phyloP scores from a whole-genome alignment of 2,329 filamentous ascomycete genomes.

The Penicillium capsulatum region DNA sequence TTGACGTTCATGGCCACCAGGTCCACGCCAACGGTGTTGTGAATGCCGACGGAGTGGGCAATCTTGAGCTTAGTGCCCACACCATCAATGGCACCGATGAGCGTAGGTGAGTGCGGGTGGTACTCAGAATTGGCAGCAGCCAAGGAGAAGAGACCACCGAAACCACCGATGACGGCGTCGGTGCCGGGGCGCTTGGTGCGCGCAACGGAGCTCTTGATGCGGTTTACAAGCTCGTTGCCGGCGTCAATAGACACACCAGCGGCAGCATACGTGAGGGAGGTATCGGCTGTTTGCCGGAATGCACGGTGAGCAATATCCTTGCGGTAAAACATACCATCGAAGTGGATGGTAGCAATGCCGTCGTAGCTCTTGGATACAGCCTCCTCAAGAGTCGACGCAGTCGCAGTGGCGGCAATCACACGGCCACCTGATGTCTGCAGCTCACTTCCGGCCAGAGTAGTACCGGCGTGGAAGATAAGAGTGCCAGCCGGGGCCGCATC shows the following conservation, averaged over 20 bases:
- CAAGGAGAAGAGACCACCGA: constrained; percentile 83
- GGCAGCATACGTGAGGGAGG: constrained; percentile 76
- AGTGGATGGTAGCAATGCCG: constrained; percentile 73
- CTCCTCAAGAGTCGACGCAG: constrained; percentile 67
- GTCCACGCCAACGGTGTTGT: constrained; percentile 93
- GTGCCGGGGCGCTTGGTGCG: constrained; percentile 81
- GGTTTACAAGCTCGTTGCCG: constrained; percentile 85
- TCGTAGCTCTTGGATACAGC: constrained; percentile 86
- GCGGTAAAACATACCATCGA: constrained; percentile 85
- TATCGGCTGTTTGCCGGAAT: constrained; percentile 36
- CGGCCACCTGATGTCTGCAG: constrained; percentile 79
- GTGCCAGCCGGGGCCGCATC: constrained; percentile 54
- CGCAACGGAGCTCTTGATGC: constrained; percentile 85
- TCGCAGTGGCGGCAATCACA: constrained; percentile 88
- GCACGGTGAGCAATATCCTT: constrained; percentile 83
- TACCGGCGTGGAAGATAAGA: constrained; percentile 91
- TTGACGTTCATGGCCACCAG: constrained; percentile 99
- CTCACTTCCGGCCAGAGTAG: constrained; percentile 58
- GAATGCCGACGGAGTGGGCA: constrained; percentile 81
- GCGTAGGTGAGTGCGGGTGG: constrained; percentile 67
- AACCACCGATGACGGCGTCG: constrained; percentile 90
- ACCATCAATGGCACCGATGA: constrained; percentile 94
- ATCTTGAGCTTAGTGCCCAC: constrained; percentile 97
- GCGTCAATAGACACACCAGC: constrained; percentile 93
- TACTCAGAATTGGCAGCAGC: constrained; percentile 64